Evolutionary conservation across 2,329 filamentous ascomycete genomes (phyloP).

Genomic region (Lecanicillium sp.): DNA sequence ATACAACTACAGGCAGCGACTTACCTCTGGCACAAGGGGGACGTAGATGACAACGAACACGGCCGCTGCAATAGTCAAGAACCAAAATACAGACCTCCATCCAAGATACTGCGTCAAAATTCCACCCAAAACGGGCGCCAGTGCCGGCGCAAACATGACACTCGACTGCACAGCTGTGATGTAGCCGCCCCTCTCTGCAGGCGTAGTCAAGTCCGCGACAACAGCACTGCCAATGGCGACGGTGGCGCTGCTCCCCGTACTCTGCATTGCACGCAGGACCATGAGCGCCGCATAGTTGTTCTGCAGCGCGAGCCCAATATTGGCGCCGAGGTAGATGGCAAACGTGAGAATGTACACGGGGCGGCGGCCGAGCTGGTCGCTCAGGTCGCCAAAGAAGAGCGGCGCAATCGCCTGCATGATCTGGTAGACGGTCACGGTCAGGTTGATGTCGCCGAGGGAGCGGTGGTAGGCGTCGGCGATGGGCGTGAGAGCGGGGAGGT

Average conservation of each 20-base stretch:
- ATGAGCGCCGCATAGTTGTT: conserved; percentile 35
- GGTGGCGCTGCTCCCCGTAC: conserved; percentile 44
- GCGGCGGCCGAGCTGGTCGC: conserved; percentile 38
- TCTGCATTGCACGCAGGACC: conserved; percentile 41
- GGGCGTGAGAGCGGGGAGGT: conserved; percentile 35
- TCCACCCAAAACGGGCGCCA: conserved; percentile 46
- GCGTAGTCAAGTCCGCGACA: conserved; percentile 49
- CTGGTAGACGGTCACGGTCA: conserved; percentile 34
- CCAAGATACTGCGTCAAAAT: conserved; percentile 41
- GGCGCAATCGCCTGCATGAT: conserved; percentile 47
- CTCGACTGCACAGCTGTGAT: conserved; percentile 39
- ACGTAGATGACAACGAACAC: conserved; percentile 33
- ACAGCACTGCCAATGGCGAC: conserved; percentile 45
- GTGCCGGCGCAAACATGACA: conserved; percentile 30
- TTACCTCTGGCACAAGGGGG: conserved; percentile 24
- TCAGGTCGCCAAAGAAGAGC: conserved; percentile 40
- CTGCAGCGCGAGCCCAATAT: conserved; percentile 36
- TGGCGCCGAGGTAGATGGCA: conserved; percentile 35
- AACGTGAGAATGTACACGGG: conserved; percentile 41
- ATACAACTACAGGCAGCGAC: background rate
- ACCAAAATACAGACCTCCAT: conserved; percentile 51
- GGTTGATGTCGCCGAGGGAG: conserved; percentile 25
- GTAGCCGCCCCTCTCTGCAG: conserved; percentile 47
- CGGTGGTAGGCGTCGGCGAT: conserved; percentile 31
- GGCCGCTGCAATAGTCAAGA: conserved; percentile 35